Base-by-base conservation (phyloP, 176 grass and related monocot species). In the Ampelocalamus luodianensis region DNA sequence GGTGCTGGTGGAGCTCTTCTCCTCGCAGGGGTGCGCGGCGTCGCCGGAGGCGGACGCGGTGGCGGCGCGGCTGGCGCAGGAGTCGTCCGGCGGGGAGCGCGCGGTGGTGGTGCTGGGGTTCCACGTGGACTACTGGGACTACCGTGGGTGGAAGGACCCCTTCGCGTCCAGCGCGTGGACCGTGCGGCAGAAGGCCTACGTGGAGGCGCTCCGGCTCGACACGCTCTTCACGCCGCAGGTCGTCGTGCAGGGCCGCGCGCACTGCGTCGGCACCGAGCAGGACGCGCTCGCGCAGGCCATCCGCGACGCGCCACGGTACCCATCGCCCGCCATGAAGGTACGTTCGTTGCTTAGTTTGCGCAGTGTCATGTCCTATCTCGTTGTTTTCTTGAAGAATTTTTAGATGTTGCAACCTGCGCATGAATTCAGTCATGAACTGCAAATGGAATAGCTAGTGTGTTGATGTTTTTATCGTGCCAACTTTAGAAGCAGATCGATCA, bases 51-150 rank as follows among this genome's bases (percentile, higher is more conserved):
- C 96, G 1, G 93, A 98, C 87, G 89, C 85, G 17, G 86, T 95
- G 83, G 91, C 32, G 44, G 86, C 91, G 26, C 76, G 91, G 20
- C 72, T 98, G 40, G 89, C 84, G 18, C 89, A 89, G 34, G 83
- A 92, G 11, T 76, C 58, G 45, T 42, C 65, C 37, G 17, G 72
- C 5, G 61, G 10, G 43, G 65, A 74, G 43, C 69, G 60, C 14
- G 64, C 54, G 12, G 88, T 95, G 61, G 89, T 93, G 54, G 91
- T 92, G 77, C 85, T 98, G 58, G 91, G 77, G 11, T 95, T 98
- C 91, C 96, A 98, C 87, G 93, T 98, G n/a, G 96, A 98, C 70
- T 95, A 95, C 76, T 95, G 93, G 93, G 93, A 98, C 82, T 90
- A 98, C 83, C 64, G 86, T 42, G 93, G 93, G 20, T 98, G 96